These are phyloP conservation scores for Lentinula aciculospora DNA, from an alignment of 768 basidiomycete species.

Conservation along the genomic window DNA sequence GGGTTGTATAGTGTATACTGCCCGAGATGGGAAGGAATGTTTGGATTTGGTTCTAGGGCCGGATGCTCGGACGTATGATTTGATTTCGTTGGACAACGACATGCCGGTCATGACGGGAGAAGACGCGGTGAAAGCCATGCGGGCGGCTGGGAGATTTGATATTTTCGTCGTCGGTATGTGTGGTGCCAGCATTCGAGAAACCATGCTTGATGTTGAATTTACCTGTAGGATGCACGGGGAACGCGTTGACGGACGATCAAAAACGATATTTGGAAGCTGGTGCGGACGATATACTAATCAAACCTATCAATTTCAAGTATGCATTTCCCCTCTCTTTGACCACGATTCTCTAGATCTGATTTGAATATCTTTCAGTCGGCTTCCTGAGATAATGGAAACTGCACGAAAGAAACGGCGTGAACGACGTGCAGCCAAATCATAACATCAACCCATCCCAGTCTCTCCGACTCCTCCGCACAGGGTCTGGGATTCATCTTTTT, in stretches of 20 bases:
- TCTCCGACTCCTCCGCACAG: not conserved
- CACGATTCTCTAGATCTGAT: not conserved
- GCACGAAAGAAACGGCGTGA: not conserved
- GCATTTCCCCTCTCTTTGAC: not conserved
- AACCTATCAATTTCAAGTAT: slow-evolving; percentile 17
- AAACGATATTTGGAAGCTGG: slow-evolving; percentile 20
- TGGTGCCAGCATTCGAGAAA: slow-evolving; percentile 1
- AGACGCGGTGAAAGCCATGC: slow-evolving; percentile 24
- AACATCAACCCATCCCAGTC: not conserved
- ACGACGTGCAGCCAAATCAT: not conserved
- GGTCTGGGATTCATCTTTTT: not conserved
- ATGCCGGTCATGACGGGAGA: slow-evolving; percentile 28
- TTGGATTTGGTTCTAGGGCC: slow-evolving; percentile 26
- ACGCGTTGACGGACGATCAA: slow-evolving; percentile 23
- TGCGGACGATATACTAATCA: slow-evolving; percentile 17
- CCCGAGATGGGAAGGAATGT: slow-evolving; percentile 30
- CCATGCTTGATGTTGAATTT: not conserved
- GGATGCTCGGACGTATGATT: slow-evolving; percentile 20
- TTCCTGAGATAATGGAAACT: slow-evolving; percentile 2
- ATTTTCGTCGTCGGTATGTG: slow-evolving; percentile 23
- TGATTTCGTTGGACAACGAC: slow-evolving; percentile 31
- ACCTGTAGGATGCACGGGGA: slow-evolving; percentile 5
- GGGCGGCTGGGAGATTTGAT: slow-evolving; percentile 24
- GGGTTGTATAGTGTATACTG: slow-evolving; percentile 29
- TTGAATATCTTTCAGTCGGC: not conserved